Evolutionary conservation across 208 protist species (phyloP), one percentile per base, ranked within the genome.

Genomic region (Jaenimonas drosophilae): DNA sequence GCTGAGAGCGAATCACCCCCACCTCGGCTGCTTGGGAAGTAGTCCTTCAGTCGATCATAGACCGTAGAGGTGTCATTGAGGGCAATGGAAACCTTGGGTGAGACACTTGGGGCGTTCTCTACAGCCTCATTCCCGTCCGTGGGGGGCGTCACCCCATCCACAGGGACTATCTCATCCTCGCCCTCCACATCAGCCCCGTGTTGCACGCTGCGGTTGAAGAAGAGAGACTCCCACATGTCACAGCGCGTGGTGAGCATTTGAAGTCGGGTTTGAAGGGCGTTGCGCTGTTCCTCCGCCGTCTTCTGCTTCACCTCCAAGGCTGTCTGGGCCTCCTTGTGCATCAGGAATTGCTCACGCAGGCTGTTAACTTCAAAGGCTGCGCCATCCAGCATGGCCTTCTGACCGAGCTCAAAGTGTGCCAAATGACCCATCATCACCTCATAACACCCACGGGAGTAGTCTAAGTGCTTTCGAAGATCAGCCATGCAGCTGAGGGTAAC

Each of bases 221-320:
- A 33, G 14, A 71, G 17, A 27, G 41, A 28, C 54, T 85, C 63
- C 64, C 70, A 85, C 49, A 85, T 58, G 46, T 60, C 45, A 29
- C 48, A 69, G 3, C 70, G 70, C 46, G 55, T 44, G 9, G 29
- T 34, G 6, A 72, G 21, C n/a, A 64, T 56, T 1, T 42, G 52
- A 29, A 85, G 46, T 11, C 71, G 62, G 40, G 54, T 36, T 30
- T 38, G 56, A 23, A 71, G 51, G n/a, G 49, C 57, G n/a, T 57
- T 38, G 28, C 53, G 57, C 19, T 70, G 33, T 48, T 91, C 77
- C 46, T 70, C 51, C 20, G 52, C 39, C 19, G 60, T 17, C 44
- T 77, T 80, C 59, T 78, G 54, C 33, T 76, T 71, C 39, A 88
- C 68, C 46, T 84, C 69, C 42, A 88, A 65, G 19, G 69, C 59